phyloP scores from a whole-genome alignment of 306 rosid genomes.

The Cicer yamashitae region DNA sequence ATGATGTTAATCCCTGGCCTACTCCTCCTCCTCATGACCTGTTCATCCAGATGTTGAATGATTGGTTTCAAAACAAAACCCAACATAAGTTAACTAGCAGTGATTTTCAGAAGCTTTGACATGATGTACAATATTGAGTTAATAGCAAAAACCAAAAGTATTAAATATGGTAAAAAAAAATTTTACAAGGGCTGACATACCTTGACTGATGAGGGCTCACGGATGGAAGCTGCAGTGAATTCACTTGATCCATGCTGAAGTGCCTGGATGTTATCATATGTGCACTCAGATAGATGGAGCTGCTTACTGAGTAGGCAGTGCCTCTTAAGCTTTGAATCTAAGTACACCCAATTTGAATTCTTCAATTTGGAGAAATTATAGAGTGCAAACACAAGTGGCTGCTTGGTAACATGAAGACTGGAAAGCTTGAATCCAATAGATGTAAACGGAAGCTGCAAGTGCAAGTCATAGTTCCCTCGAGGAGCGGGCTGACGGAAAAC shows the following conservation, averaged over 20 bases:
- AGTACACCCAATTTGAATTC: conserved; percentile 70
- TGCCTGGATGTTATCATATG: conserved; percentile 82
- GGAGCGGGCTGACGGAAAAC: conserved; percentile 61
- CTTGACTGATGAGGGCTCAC: conserved; percentile 58
- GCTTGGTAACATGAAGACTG: conserved; percentile 54
- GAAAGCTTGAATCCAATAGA: conserved; percentile 85
- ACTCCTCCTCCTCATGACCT: conserved; percentile 62
- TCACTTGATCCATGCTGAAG: conserved; percentile 66
- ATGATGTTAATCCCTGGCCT: conserved; percentile 65
- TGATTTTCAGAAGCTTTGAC: conserved; percentile 29
- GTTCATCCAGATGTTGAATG: conserved; percentile 42
- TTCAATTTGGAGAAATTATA: conserved; percentile 68
- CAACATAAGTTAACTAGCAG: conserved; percentile 30
- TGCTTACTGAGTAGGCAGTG: conserved; percentile 75
- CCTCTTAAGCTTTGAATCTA: conserved; percentile 70
- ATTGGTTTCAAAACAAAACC: conserved; percentile 45
- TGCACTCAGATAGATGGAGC: conserved; percentile 82
- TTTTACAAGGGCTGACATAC: conserved; percentile 46
- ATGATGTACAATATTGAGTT: conserved; percentile 25
- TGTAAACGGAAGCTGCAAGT: conserved; percentile 75
- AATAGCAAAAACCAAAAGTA: conserved; percentile 1
- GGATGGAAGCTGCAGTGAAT: conserved; percentile 45
- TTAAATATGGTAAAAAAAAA: conserved; percentile 30
- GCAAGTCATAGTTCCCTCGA: conserved; percentile 61
- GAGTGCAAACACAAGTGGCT: conserved; percentile 80